A percentile compares a stretch with the other conserved stretches of the same genome.
These are phyloP conservation scores for Phytophthora pseudosyringae DNA, from an alignment of 352 stramenopile genomes.

Conservation along the genomic window DNA sequence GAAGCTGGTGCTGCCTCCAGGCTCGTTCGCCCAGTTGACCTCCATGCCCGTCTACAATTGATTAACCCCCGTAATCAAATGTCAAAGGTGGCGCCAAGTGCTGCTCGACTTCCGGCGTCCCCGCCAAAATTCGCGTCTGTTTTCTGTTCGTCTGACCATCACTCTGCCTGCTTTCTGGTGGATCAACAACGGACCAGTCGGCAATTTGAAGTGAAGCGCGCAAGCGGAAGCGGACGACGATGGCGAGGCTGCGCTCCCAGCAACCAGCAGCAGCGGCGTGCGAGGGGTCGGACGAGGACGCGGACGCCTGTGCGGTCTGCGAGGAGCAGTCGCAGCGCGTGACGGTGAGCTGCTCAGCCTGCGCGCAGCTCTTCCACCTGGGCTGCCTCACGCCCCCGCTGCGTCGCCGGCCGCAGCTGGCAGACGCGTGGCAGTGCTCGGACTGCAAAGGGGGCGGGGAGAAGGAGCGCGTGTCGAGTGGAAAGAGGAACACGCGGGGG, in stretches of 20 bases:
- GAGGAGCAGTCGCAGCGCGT: constrained; percentile 45
- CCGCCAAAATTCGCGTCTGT: constrained; percentile 19
- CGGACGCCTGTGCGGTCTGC: constrained; percentile 49
- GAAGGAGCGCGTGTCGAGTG: background rate
- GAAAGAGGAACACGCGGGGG: constrained; percentile 26
- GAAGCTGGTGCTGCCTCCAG: constrained; percentile 78
- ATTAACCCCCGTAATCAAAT: too few species aligned
- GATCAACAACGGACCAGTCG: constrained; percentile 8
- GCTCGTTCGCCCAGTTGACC: constrained; percentile 51
- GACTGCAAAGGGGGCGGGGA: constrained; percentile 27
- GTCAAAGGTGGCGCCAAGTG: constrained; percentile 17
- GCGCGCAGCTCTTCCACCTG: constrained; percentile 56
- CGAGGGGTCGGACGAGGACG: constrained; percentile 16
- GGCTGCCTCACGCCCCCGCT: constrained; percentile 59
- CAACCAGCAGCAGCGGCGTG: background rate
- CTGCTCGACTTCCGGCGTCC: background rate
- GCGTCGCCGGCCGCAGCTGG: constrained; percentile 47
- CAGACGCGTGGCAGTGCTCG: constrained; percentile 50
- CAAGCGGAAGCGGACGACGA: constrained; percentile 11
- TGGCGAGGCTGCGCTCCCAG: constrained; percentile 30
- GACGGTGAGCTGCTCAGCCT: constrained; percentile 51
- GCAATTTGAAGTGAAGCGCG: constrained; percentile 35
- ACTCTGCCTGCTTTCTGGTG: constrained; percentile 3
- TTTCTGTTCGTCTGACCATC: constrained; percentile 16
- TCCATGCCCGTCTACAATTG: constrained; percentile 37